Evolutionary conservation across 1,284 basidiomycete species (phyloP).

Genomic region (Microbotryum silenes-acaulis): DNA sequence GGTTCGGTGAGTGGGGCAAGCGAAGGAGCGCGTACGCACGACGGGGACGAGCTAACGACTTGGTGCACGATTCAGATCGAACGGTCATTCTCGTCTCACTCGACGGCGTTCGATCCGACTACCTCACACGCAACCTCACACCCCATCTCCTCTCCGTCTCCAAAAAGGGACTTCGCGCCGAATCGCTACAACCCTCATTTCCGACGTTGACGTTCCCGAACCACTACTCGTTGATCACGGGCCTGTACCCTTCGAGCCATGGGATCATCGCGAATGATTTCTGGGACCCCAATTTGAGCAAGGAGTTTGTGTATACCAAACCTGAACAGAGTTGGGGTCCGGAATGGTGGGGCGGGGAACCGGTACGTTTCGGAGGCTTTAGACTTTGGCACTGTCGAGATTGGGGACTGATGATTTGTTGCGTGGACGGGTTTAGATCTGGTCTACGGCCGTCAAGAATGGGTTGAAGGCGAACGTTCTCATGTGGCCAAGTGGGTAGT

Average conservation of each 20-base stretch:
- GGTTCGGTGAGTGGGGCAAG: conserved; percentile 6
- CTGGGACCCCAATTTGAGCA: conserved; percentile 59
- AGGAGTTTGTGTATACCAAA: conserved; percentile 63
- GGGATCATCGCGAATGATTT: conserved; percentile 90
- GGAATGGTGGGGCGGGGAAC: conserved; percentile 79
- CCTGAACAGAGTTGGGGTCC: conserved; percentile 56
- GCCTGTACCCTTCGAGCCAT: conserved; percentile 74
- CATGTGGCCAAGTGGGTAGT: conserved; percentile 63
- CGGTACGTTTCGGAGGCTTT: conserved; percentile 50
- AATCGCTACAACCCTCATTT: conserved; percentile 75
- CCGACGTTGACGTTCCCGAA: conserved; percentile 77
- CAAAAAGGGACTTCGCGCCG: conserved; percentile 69
- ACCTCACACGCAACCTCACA: conserved; percentile 70
- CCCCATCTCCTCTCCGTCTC: conserved; percentile 70
- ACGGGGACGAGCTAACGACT: conserved; percentile 30
- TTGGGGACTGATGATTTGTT: not conserved
- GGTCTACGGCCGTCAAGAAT: conserved; percentile 71
- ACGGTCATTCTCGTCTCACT: conserved; percentile 79
- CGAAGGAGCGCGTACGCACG: not conserved
- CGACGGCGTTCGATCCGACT: conserved; percentile 77
- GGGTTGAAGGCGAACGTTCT: conserved; percentile 71
- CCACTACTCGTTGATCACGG: conserved; percentile 52
- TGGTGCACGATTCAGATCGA: conserved; percentile 39
- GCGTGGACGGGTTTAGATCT: conserved; percentile 52
- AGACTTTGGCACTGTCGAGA: not conserved